phyloP scores from a whole-genome alignment of 176 grass and related monocot genomes.

The Pontederia paniculata region DNA sequence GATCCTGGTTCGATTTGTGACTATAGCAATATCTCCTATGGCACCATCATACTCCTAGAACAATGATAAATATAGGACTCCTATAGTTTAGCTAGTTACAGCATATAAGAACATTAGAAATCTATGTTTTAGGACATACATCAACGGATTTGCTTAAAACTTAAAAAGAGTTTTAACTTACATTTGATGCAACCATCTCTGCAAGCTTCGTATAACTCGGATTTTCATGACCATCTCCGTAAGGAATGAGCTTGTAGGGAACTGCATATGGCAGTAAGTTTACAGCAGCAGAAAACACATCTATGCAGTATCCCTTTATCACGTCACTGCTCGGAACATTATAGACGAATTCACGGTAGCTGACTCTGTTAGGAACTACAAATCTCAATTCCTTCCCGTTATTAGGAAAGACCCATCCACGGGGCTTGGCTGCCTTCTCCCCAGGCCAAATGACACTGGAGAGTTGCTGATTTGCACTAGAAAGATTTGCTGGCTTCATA shows the following conservation, averaged over 20 bases:
- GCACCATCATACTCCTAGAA: slow-evolving; percentile 11
- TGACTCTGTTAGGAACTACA: slow-evolving; percentile 7
- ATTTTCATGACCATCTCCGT: slow-evolving; percentile 5
- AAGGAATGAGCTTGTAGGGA: neutral
- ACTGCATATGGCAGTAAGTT: slow-evolving; percentile 8
- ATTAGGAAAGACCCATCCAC: slow-evolving; percentile 10
- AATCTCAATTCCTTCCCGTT: slow-evolving; percentile 7
- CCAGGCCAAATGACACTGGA: slow-evolving; percentile 7
- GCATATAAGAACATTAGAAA: no score
- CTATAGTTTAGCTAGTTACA: neutral
- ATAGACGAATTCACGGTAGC: slow-evolving; percentile 6
- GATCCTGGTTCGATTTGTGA: slow-evolving; percentile 15
- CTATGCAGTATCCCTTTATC: slow-evolving; percentile 6
- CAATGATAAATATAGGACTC: neutral
- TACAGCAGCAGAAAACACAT: slow-evolving; percentile 9
- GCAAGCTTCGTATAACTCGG: slow-evolving; percentile 8
- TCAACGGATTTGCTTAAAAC: neutral
- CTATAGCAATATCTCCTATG: slow-evolving; percentile 4
- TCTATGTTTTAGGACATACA: neutral
- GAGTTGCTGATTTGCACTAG: neutral
- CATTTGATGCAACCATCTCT: slow-evolving; percentile 6
- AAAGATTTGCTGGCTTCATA: slow-evolving; percentile 2
- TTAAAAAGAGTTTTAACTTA: neutral
- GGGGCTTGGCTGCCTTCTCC: neutral
- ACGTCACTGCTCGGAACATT: neutral